phyloP scores from a whole-genome alignment of 768 basidiomycete genomes.

The Pisolithus marmoratus region DNA sequence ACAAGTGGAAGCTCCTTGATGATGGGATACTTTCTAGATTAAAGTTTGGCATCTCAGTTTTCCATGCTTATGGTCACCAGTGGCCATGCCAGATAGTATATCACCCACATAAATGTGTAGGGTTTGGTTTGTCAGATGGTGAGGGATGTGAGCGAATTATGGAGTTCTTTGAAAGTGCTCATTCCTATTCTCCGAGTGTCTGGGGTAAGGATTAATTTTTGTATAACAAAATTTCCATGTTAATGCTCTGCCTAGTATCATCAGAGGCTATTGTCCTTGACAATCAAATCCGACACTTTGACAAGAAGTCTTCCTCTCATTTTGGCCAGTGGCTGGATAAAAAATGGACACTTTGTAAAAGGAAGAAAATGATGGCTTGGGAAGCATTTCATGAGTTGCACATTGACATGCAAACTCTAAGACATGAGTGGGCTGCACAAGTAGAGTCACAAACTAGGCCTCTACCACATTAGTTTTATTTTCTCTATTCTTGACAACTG shows the following conservation, averaged over 20 bases:
- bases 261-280: constrained; percentile 7
- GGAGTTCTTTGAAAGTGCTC: constrained; percentile 15
- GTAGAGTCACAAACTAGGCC: constrained; percentile 1
- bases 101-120: constrained; percentile 25
- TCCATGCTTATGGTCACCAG: constrained; percentile 33
- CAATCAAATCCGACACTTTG: constrained; percentile 2
- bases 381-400: neutral
- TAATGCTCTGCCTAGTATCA: constrained; percentile 3
- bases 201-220: constrained; percentile 11
- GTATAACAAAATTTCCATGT: neutral
- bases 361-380: neutral
- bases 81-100: constrained; percentile 32
- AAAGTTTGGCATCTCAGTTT: constrained; percentile 18
- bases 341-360: neutral
- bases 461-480: neutral
- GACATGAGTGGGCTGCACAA: constrained; percentile 1
- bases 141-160: constrained; percentile 35
- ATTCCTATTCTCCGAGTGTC: constrained; percentile 13
- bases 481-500: neutral
- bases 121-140: constrained; percentile 30
- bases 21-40: constrained; percentile 6
- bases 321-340: constrained; percentile 5
- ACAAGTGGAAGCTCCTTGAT: constrained; percentile 5
- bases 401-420: neutral
- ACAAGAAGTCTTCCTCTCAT: neutral